Conservation (phyloP, 1,284 basidiomycete species). For the Sanghuangporus weigelae region DNA sequence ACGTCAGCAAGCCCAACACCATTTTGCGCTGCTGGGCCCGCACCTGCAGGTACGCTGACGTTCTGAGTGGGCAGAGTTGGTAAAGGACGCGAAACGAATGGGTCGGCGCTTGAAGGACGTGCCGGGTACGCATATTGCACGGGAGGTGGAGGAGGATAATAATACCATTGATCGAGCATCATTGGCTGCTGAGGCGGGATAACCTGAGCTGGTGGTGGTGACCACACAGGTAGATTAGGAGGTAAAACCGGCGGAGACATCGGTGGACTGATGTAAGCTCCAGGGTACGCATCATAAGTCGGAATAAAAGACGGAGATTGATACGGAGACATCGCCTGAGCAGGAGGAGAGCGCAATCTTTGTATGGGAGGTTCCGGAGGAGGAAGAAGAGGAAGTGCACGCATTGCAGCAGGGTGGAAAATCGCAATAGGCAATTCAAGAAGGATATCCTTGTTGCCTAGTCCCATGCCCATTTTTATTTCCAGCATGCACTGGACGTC, state of each 20-base stretch:
- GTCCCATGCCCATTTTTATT: conserved; percentile 55
- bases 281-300: not conserved
- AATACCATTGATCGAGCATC: conserved; percentile 26
- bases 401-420: conserved; percentile 47
- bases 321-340: conserved; percentile 14
- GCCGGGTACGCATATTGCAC: conserved; percentile 24
- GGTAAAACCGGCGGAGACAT: conserved; percentile 24
- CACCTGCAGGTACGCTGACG: not conserved
- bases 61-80: conserved; percentile 19
- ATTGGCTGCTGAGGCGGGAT: conserved; percentile 13
- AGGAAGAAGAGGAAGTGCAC: conserved; percentile 35
- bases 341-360: conserved; percentile 20
- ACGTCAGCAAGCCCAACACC: conserved; percentile 5
- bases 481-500: conserved; percentile 53
- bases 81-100: conserved; percentile 25
- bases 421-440: conserved; percentile 60
- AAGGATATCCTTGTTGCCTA: conserved; percentile 65
- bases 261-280: conserved; percentile 20
- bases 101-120: conserved; percentile 36
- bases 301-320: conserved; percentile 5
- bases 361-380: conserved; percentile 19
- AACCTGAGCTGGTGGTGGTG: conserved; percentile 26
- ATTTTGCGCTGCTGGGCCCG: not conserved
- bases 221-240: conserved; percentile 20
- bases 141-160: conserved; percentile 28